A percentile compares a stretch with the other conserved stretches of the same genome.
phyloP scores from a whole-genome alignment of 306 rosid genomes.

The Canavalia gladiata region DNA sequence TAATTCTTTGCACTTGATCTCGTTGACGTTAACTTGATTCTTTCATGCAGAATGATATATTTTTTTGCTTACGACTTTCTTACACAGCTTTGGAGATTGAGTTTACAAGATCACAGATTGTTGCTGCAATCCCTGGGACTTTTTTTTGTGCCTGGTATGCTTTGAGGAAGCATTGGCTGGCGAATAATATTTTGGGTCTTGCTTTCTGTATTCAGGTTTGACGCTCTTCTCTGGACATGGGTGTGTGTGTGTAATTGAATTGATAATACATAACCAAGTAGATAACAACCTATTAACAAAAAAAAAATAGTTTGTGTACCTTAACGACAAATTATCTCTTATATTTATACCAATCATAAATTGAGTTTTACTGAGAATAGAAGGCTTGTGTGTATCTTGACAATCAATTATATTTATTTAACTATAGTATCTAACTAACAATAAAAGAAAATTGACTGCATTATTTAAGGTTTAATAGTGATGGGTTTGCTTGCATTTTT shows the following conservation, averaged over 20 bases:
- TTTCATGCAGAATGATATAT: conserved; percentile 67
- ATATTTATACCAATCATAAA: not conserved
- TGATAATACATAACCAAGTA: conserved; percentile 6
- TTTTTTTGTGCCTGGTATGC: conserved; percentile 99
- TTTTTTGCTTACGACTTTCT: conserved; percentile 66
- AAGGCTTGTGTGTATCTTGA: not conserved
- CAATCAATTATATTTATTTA: not conserved
- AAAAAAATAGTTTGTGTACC: not conserved
- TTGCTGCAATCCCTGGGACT: conserved; percentile 94
- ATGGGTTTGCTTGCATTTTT: not conserved
- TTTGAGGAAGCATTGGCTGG: conserved; percentile 92
- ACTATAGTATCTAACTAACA: not conserved
- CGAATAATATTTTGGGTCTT: conserved; percentile 93
- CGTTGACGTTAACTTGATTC: conserved; percentile 61
- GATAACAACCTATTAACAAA: not conserved
- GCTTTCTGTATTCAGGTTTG: conserved; percentile 98
- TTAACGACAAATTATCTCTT: not conserved
- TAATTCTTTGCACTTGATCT: conserved; percentile 53
- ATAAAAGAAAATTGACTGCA: not conserved
- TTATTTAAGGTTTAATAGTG: not conserved
- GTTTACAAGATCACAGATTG: conserved; percentile 89
- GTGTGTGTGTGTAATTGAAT: not conserved
- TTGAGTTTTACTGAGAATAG: not conserved
- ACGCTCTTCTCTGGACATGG: not conserved
- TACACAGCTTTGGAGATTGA: conserved; percentile 95